Conservation (phyloP, 768 basidiomycete species). For the Termitomyces sp. region DNA sequence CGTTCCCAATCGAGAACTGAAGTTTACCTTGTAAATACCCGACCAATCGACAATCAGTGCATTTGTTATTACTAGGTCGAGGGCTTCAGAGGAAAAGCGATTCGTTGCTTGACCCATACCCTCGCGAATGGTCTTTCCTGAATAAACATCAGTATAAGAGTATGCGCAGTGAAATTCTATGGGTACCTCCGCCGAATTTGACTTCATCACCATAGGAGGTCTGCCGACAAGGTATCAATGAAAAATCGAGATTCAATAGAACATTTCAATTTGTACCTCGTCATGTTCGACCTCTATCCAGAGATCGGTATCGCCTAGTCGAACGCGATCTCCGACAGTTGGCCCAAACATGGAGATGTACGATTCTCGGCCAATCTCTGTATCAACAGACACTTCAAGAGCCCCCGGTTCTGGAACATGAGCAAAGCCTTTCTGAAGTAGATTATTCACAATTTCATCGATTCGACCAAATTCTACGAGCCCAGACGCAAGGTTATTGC, state of each 20-base stretch:
- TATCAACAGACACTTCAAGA: constrained; percentile 45
- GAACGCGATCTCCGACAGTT: constrained; percentile 84
- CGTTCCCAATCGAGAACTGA: background rate
- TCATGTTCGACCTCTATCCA: constrained; percentile 95
- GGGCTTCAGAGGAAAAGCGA: constrained; percentile 56
- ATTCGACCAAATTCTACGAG: constrained; percentile 39
- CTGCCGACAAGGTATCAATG: constrained; percentile 27
- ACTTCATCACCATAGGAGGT: constrained; percentile 94
- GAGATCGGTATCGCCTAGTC: constrained; percentile 84
- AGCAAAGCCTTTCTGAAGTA: constrained; percentile 64
- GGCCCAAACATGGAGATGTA: constrained; percentile 97
- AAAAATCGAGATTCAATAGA: background rate
- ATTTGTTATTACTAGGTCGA: constrained; percentile 95
- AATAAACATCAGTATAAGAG: background rate
- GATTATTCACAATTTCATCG: constrained; percentile 41
- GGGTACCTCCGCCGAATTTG: constrained; percentile 91
- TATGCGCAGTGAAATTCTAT: background rate
- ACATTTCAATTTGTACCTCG: constrained; percentile 37
- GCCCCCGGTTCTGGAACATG: constrained; percentile 69
- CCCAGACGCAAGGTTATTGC: constrained; percentile 69
- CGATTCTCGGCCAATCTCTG: constrained; percentile 59
- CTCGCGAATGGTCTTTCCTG: constrained; percentile 91
- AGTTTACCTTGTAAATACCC: constrained; percentile 84
- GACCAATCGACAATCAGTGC: constrained; percentile 93
- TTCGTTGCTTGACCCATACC: constrained; percentile 95